These are phyloP conservation scores for Escovopsis sp. DNA, from an alignment of 2,329 filamentous ascomycete genomes.

Conservation along the genomic window DNA sequence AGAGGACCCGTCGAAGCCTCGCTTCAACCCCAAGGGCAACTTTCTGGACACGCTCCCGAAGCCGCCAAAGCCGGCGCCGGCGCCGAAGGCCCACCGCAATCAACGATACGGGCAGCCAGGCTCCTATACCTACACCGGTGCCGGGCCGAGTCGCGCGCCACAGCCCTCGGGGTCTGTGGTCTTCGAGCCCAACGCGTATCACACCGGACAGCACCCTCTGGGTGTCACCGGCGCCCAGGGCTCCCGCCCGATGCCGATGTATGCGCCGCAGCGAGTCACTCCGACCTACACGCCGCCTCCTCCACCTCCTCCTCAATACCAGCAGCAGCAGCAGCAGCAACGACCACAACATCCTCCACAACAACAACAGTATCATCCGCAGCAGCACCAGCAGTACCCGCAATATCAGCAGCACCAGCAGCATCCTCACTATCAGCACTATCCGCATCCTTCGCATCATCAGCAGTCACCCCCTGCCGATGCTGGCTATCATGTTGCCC, in stretches of 20 bases:
- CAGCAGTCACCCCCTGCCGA: no score
- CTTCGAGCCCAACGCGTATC: constrained; percentile 35
- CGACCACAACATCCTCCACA: constrained; percentile 1
- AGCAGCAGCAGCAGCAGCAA: constrained; percentile 6
- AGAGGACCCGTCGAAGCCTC: constrained; percentile 47
- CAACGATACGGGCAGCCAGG: constrained; percentile 10
- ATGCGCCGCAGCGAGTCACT: constrained; percentile 13
- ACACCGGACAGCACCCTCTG: constrained; percentile 27
- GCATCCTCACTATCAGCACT: neutral
- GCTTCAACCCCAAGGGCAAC: constrained; percentile 53
- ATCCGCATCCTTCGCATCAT: constrained; percentile 7
- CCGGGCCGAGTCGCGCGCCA: constrained; percentile 45
- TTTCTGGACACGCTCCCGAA: constrained; percentile 56
- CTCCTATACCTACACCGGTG: constrained; percentile 5
- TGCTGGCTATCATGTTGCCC: no score
- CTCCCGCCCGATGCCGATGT: constrained; percentile 7
- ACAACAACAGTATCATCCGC: constrained; percentile 5
- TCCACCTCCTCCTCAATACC: neutral
- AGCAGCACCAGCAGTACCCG: constrained; percentile 2
- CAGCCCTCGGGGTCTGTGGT: constrained; percentile 28
- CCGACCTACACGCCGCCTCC: constrained; percentile 5
- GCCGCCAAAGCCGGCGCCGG: constrained; percentile 23
- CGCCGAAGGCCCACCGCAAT: constrained; percentile 10
- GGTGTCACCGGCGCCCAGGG: constrained; percentile 7
- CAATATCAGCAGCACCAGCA: no score